Evolutionary conservation across 768 basidiomycete genomes (phyloP).

Genomic region (Lactarius quietus): DNA sequence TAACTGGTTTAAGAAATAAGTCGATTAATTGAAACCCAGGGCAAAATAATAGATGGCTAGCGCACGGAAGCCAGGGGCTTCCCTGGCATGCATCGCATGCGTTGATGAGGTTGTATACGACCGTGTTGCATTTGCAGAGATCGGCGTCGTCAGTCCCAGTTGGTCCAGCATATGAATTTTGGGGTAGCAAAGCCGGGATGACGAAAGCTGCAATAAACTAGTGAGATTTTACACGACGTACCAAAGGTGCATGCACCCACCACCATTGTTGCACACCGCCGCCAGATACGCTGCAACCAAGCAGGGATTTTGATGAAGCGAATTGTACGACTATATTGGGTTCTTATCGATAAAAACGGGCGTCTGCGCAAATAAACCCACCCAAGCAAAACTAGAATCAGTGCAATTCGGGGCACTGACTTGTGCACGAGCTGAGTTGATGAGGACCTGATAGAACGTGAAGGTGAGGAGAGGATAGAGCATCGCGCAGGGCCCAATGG

Average conservation of each 20-base stretch:
- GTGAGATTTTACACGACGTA: neutral
- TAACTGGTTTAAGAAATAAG: slow-evolving; percentile 10
- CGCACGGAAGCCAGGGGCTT: slow-evolving; percentile 12
- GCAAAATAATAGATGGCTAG: neutral
- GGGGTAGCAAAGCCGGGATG: slow-evolving; percentile 1
- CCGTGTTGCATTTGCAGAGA: slow-evolving; percentile 29
- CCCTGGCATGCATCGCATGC: slow-evolving; percentile 32
- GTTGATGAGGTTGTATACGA: slow-evolving; percentile 29
- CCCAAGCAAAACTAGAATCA: slow-evolving; percentile 8
- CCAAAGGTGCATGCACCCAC: slow-evolving; percentile 3
- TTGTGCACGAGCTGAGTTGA: neutral
- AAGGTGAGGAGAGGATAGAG: neutral
- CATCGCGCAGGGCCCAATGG: neutral
- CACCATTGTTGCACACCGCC: slow-evolving; percentile 14
- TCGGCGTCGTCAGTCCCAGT: slow-evolving; percentile 2
- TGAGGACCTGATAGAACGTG: neutral
- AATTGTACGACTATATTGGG: slow-evolving; percentile 12
- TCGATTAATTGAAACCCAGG: neutral
- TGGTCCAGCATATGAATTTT: slow-evolving; percentile 15
- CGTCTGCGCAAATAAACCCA: neutral
- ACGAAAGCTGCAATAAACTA: slow-evolving; percentile 4
- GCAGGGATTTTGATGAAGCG: slow-evolving; percentile 20
- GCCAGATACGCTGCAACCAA: slow-evolving; percentile 1
- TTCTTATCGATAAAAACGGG: neutral
- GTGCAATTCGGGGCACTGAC: slow-evolving; percentile 14